Percentiles rank a stretch among this genome's conserved stretches.
These are phyloP conservation scores for Pochonia chlamydosporia DNA, from an alignment of 2,329 filamentous ascomycete species.

Conservation along the genomic window DNA sequence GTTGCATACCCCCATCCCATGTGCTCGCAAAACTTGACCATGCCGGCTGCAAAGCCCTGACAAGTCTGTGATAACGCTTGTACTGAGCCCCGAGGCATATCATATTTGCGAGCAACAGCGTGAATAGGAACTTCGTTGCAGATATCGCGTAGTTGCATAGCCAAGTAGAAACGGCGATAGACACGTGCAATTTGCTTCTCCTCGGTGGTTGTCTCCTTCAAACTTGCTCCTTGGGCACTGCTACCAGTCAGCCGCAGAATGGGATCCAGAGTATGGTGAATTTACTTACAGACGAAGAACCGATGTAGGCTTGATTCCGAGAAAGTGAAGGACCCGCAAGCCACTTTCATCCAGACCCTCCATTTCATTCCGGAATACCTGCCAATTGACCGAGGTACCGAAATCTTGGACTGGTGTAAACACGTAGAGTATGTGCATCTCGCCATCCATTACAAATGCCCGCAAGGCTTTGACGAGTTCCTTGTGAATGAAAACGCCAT, in stretches of 20 bases:
- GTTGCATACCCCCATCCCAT: constrained; percentile 64
- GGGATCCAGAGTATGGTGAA: background rate
- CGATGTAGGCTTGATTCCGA: constrained; percentile 62
- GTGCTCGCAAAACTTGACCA: constrained; percentile 72
- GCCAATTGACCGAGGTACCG: constrained; percentile 60
- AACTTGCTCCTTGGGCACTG: constrained; percentile 60
- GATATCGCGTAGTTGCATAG: constrained; percentile 70
- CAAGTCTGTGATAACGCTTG: constrained; percentile 70
- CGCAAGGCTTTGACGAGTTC: constrained; percentile 62
- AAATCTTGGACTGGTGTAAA: constrained; percentile 66
- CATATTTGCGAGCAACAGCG: constrained; percentile 63
- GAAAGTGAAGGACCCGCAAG: constrained; percentile 59
- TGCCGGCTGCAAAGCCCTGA: constrained; percentile 71
- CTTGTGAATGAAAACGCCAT: constrained; percentile 66
- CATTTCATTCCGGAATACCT: constrained; percentile 64
- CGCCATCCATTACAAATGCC: constrained; percentile 74
- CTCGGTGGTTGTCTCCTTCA: constrained; percentile 56
- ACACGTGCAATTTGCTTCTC: constrained; percentile 57
- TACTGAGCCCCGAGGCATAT: constrained; percentile 62
- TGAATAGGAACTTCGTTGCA: constrained; percentile 72
- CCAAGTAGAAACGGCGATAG: constrained; percentile 68
- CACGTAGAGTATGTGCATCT: constrained; percentile 73
- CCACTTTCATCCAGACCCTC: constrained; percentile 66
- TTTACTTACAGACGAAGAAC: constrained; percentile 58
- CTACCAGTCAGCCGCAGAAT: constrained; percentile 11